Percentiles rank a stretch among this genome's conserved stretches.
Conservation (phyloP, 108 stramenopile genomes). For the Schizochytrium sp. region DNA sequence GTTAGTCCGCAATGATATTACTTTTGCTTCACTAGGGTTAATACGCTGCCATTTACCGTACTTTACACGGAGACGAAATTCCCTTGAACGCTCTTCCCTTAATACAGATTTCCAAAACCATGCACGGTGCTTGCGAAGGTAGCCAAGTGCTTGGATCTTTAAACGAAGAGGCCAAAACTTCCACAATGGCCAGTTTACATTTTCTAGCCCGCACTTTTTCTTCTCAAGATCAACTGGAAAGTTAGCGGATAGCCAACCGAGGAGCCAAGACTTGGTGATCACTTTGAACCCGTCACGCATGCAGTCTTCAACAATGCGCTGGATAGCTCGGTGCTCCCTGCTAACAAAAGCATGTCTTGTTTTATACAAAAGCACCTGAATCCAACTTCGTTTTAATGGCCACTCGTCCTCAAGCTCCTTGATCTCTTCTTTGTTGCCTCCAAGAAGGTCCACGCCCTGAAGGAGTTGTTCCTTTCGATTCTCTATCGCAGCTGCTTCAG, state of each 20-base stretch:
- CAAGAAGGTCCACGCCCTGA: neutral
- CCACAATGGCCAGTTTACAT: neutral
- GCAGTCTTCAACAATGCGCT: constrained; percentile 5
- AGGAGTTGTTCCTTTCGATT: neutral
- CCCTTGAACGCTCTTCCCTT: neutral
- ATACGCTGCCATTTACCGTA: neutral
- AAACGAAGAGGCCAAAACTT: constrained; percentile 20
- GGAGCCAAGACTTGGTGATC: neutral
- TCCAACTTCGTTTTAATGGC: neutral
- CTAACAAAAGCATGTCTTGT: neutral
- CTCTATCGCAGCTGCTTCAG: neutral
- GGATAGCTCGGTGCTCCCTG: neutral
- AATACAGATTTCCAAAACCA: neutral
- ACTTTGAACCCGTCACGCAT: neutral
- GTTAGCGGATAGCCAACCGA: neutral
- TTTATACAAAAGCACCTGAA: constrained; percentile 8
- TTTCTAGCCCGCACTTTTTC: neutral
- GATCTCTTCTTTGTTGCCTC: neutral
- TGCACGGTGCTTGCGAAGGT: neutral
- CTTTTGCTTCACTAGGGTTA: neutral
- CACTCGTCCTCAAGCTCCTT: neutral
- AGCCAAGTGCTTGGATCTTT: constrained; percentile 6
- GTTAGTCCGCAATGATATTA: neutral
- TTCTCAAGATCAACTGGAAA: neutral
- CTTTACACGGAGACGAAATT: neutral